Evolutionary conservation across 257 asterid genomes (phyloP), one percentile per base, ranked within the genome.

Genomic region (Mitragyna speciosa): DNA sequence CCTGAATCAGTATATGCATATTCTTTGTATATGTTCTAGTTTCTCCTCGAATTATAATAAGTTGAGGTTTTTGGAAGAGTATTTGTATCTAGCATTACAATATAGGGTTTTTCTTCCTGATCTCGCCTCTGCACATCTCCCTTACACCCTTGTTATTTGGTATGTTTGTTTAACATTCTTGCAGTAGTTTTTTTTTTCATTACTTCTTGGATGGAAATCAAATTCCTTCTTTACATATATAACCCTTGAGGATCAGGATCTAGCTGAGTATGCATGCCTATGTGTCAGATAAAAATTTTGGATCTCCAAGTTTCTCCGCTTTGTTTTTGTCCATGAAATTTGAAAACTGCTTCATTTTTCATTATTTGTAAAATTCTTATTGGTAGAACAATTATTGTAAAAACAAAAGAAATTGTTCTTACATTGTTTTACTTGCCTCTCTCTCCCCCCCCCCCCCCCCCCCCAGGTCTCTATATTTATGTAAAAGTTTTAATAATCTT

Each of bases 221-320:
- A 58, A 51, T 31, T 54, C 43, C 61, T 64, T 77, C n/a, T 12
- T 47, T 24, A 31, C 12, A 39, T 75, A 24, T 75, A 36, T 5
- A 20, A 8, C 31, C 78, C 15, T 74, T 74, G 31, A 56, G 41
- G 41, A 54, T 51, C 58, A 36, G 26, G 26, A 56, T 33, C 10
- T 19, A 73, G 54, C 61, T 75, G 52, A 58, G 49, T 58, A 2
- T 70, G 33, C 41, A 39, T 15, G 33, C 17, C 16, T 24, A 4
- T 14, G 26, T 68, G 19, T 58, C 47, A 58, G 17, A 39, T 70
- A 36, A 56, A 24, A 63, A 76, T 76, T 68, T 24, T 68, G 81
- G 20, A 17, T 52, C 24, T 16, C 33, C 24, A 24, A 68, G 64
- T 31, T 33, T 78, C 54, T 47, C 0, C n/a, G 1, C 7, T 31